Evolutionary conservation across 75 land plant species (phyloP), one percentile per base, ranked within the genome.

Genomic region (Larix kaempferi): DNA sequence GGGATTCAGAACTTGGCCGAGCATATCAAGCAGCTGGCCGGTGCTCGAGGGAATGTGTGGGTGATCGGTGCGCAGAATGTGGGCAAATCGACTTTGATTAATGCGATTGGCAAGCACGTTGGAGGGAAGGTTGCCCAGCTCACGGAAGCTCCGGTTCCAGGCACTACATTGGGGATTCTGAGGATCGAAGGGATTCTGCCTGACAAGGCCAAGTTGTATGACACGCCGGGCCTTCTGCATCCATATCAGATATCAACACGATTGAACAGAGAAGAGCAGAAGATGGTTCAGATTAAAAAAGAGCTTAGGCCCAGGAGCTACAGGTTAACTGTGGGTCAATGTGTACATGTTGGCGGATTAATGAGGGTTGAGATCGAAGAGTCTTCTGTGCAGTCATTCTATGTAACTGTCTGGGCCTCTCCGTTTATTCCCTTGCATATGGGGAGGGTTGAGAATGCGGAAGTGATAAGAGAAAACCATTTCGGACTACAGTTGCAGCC

Each of bases 21-120:
- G 76, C 90, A 88, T 52, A 82, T 96, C 10, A 85, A 73, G 59
- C 71, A 80, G 35, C 78, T 96, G 37, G 95, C 87, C 0, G 99
- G 99, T 22, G 76, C 82, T 0, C 73, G 99, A 49, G 99, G 99
- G 11, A 87, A 88, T 73, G 98, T 92, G 71, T 96, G 99, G 99
- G 95, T 92, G 0, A 75, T 96, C 1, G 99, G 99, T 33, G 91
- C 99, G 0, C 99, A 96, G 78, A 96, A 96, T 85, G 98, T 92
- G 1, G 99, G 99, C n/a, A 96, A 96, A 60, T 92, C 95, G 10
- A 92, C 99, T 6, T 73, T 96, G 80, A 94, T 96, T 25, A 96
- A 96, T 80, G 84, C 99, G 2, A 82, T 96, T 60, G 91, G 87
- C 57, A 92, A 82, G 84, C 56, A 74, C 75, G 86, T 72, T 25